Evolutionary conservation across 2,329 filamentous ascomycete genomes (phyloP).

Genomic region (Alternaria gansuensis): DNA sequence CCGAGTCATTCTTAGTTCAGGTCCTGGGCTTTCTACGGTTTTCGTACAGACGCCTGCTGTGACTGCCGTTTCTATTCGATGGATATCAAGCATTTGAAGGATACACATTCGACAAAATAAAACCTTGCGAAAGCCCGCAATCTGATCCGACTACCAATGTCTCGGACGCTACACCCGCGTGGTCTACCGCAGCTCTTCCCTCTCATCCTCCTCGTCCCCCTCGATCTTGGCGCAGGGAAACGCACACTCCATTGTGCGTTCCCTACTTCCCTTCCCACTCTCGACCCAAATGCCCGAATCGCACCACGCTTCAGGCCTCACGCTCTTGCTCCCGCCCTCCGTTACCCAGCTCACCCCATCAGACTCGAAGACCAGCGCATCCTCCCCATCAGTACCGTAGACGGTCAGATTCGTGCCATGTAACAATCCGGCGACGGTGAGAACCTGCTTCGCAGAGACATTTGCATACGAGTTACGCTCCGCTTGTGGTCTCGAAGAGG

Average conservation of each 20-base stretch:
- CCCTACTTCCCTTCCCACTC: constrained; percentile 15
- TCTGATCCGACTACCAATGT: neutral
- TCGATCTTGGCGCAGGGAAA: constrained; percentile 24
- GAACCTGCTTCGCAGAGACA: constrained; percentile 13
- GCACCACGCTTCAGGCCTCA: constrained; percentile 16
- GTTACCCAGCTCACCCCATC: constrained; percentile 13
- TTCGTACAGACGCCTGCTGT: neutral
- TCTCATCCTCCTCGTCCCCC: constrained; percentile 15
- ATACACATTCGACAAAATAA: neutral
- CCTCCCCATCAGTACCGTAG: constrained; percentile 8
- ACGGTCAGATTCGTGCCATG: constrained; percentile 21
- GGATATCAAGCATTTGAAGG: neutral
- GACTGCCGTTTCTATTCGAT: neutral
- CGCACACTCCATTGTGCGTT: constrained; percentile 26
- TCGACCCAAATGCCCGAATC: constrained; percentile 18
- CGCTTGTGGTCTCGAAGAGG: constrained; percentile 17
- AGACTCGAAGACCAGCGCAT: constrained; percentile 22
- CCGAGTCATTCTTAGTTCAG: neutral
- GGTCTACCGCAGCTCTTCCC: constrained; percentile 18
- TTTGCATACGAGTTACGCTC: constrained; percentile 26
- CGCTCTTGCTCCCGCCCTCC: neutral
- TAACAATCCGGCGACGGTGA: constrained; percentile 25
- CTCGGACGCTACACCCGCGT: neutral
- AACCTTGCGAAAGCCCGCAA: neutral
- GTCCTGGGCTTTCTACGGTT: no score